Evolutionary conservation across 805 yeast genomes (phyloP).

Genomic region (Saturnispora galanensis): DNA sequence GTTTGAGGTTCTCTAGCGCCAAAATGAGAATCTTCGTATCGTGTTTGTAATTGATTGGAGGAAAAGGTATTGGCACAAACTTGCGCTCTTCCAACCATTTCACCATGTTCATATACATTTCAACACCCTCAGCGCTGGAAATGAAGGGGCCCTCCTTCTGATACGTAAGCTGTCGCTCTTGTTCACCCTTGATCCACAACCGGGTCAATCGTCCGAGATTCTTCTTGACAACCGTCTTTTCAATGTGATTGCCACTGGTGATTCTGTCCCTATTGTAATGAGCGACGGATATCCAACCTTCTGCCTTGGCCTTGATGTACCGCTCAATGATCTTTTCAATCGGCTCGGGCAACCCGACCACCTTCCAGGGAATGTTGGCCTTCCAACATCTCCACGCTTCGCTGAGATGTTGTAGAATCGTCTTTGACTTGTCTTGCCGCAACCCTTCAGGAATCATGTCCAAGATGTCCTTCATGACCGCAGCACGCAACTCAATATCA

Average conservation of each 20-base stretch:
- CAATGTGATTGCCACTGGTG: constrained; percentile 82
- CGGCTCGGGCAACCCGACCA: constrained; percentile 91
- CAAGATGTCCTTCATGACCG: constrained; percentile 89
- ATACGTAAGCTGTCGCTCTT: constrained; percentile 72
- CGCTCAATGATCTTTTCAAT: constrained; percentile 78
- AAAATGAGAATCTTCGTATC: constrained; percentile 84
- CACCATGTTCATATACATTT: constrained; percentile 78
- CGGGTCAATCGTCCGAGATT: constrained; percentile 87
- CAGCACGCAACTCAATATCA: constrained; percentile 84
- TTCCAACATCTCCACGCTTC: constrained; percentile 99
- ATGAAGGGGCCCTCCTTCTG: constrained; percentile 83
- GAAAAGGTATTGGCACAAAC: constrained; percentile 86
- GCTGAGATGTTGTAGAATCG: constrained; percentile 84
- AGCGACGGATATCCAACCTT: constrained; percentile 92
- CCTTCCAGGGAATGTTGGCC: constrained; percentile 97
- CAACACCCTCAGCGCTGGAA: constrained; percentile 79
- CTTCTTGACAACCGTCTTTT: constrained; percentile 88
- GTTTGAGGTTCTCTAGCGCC: constrained; percentile 84
- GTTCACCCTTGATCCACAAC: constrained; percentile 87
- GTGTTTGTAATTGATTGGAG: constrained; percentile 84
- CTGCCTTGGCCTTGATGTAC: constrained; percentile 90
- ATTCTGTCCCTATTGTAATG: constrained; percentile 87
- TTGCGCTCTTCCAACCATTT: constrained; percentile 81
- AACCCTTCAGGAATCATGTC: constrained; percentile 97
- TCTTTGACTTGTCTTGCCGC: constrained; percentile 74